A percentile compares a stretch with the other conserved stretches of the same genome.
Conservation (phyloP, 495 filamentous ascomycete genomes). For the Talaromyces stipitatus region DNA sequence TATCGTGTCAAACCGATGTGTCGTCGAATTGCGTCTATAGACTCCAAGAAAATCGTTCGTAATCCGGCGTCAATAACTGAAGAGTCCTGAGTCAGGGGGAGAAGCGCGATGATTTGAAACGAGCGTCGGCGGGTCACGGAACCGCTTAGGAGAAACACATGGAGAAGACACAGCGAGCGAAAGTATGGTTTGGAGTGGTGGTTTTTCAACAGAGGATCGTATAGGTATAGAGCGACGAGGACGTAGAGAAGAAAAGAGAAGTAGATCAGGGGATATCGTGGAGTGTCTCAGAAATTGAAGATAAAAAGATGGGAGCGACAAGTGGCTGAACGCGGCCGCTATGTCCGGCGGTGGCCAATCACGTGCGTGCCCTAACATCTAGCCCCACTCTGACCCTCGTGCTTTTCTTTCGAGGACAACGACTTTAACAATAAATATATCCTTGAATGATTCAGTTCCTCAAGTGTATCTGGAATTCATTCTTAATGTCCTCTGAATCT, state of each 20-base stretch:
- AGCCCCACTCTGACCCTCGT: background rate
- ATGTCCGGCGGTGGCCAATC: background rate
- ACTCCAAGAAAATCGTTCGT: background rate
- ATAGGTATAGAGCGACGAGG: background rate
- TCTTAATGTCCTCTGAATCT: too few relatives aligned
- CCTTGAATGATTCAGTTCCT: too few relatives aligned
- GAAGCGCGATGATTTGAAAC: background rate
- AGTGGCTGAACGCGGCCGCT: background rate
- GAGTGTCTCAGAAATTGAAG: background rate
- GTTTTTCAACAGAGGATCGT: background rate
- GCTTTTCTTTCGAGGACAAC: too few relatives aligned
- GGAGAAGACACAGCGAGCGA: background rate
- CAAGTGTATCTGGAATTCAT: too few relatives aligned
- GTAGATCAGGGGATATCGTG: background rate
- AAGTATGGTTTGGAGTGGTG: background rate
- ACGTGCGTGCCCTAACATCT: background rate
- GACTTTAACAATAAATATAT: too few relatives aligned
- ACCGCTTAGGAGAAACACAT: slow-evolving; percentile 1
- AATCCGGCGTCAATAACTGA: background rate
- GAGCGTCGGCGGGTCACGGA: background rate
- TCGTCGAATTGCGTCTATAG: background rate
- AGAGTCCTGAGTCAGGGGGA: background rate
- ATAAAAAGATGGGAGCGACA: background rate
- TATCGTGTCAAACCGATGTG: background rate
- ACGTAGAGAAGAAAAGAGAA: background rate